Evolutionary conservation across 495 filamentous ascomycete genomes (phyloP).

Genomic region (Trichoderma virens): DNA sequence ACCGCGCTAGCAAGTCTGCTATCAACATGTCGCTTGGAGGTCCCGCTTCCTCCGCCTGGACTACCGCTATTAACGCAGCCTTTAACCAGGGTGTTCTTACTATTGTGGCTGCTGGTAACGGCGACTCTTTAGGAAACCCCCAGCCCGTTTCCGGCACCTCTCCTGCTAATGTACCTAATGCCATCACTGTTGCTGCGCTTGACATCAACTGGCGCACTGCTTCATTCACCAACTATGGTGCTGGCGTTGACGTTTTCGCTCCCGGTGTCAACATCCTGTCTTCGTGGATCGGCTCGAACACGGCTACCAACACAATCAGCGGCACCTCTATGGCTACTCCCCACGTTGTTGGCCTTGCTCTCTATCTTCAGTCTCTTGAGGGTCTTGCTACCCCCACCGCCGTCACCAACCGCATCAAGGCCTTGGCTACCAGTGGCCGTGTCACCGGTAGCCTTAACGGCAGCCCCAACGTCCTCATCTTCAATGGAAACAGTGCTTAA

Average conservation of each 20-base stretch:
- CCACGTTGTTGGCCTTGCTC: slow-evolving; percentile 44
- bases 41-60: slow-evolving; percentile 27
- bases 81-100: slow-evolving; percentile 28
- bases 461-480: slow-evolving; percentile 33
- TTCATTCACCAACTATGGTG: slow-evolving; percentile 43
- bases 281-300: slow-evolving; percentile 20
- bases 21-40: slow-evolving; percentile 38
- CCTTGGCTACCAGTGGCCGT: slow-evolving; percentile 29
- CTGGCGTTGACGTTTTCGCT: slow-evolving; percentile 34
- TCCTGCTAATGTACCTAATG: slow-evolving; percentile 35
- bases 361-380: slow-evolving; percentile 6
- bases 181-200: slow-evolving; percentile 42
- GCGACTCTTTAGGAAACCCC: slow-evolving; percentile 6
- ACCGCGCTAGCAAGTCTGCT: slow-evolving; percentile 21
- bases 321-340: slow-evolving; percentile 53
- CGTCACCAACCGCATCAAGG: slow-evolving; percentile 47
- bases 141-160: slow-evolving; percentile 23
- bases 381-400: slow-evolving; percentile 30
- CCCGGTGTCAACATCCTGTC: slow-evolving; percentile 29
- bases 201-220: slow-evolving; percentile 29
- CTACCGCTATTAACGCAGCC: slow-evolving; percentile 24
- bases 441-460: slow-evolving; percentile 25
- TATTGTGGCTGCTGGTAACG: slow-evolving; percentile 32
- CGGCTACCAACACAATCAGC: slow-evolving; percentile 45
- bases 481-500: slow-evolving; percentile 38